Evolutionary conservation across 164 flowering plant species (phyloP), one percentile per base, ranked within the genome.

Genomic region (Cinnamomum micranthum): DNA sequence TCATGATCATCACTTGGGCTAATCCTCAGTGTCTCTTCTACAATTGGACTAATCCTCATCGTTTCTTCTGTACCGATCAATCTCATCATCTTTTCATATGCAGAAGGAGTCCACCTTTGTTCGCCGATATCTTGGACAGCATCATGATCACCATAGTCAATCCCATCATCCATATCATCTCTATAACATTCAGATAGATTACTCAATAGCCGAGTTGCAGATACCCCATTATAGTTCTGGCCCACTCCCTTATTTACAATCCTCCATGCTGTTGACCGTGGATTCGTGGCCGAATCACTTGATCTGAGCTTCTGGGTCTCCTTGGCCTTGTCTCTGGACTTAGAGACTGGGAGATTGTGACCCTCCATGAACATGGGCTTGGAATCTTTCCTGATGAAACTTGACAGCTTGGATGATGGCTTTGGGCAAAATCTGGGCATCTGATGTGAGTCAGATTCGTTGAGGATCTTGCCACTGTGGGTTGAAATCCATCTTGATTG

Each of bases 381-480:
- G n/a, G 86, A 78, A 70, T 92, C 89, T 71, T 82, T 87, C 2
- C 95, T 89, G 2, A 97, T 87, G 86, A 83, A 89, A 84, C 91
- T 91, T 41, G 11, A 7, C 11, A 41, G 47, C 11, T 7, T 6
- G 47, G 47, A 41, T 41, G 47, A 41, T 41, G 47, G 47, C 47
- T 41, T 41, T 7, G 47, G 11, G 47, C 47, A 41, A 41, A 41
- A 41, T 41, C 47, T 41, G 47, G 47, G 47, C 47, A 41, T 41
- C 47, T 11, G 4, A 6, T 6, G 47, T 41, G 11, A 41, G 9
- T 41, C 47, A 1, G 47, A 7, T 41, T 1, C 10, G 47, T 41
- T 41, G 10, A 41, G 9, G 47, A 41, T 41, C 47, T 41, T 41
- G 11, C 47, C 47, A 41, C 47, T 9, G 10, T 9, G 47, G 10